Conservation (phyloP, 1,284 basidiomycete species). For the Farysia itapuensis region DNA sequence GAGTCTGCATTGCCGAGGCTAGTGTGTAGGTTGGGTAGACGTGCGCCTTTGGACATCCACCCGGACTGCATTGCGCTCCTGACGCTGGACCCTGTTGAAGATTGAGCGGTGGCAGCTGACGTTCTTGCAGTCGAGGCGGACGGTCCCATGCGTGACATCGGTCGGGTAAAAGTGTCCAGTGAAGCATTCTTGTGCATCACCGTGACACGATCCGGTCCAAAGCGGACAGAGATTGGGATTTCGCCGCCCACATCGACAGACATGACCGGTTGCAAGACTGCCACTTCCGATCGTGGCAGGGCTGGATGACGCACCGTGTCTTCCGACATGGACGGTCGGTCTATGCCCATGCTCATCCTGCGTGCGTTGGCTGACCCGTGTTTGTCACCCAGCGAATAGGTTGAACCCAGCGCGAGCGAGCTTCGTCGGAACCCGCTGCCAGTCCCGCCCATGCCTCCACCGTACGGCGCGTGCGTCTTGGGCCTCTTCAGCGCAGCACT, state of each 20-base stretch:
- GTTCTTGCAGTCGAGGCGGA: constrained; percentile 3
- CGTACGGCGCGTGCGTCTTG: constrained; percentile 27
- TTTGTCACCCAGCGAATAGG: constrained; percentile 30
- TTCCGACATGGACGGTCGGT: constrained; percentile 18
- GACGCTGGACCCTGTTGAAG: neutral
- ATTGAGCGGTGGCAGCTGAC: neutral
- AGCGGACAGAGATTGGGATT: constrained; percentile 14
- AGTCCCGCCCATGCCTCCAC: neutral
- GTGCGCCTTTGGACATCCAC: neutral
- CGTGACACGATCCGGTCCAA: constrained; percentile 17
- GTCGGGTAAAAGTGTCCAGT: constrained; percentile 29
- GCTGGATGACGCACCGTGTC: constrained; percentile 75
- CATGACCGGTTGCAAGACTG: constrained; percentile 84
- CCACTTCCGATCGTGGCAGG: constrained; percentile 82
- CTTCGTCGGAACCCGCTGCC: constrained; percentile 11
- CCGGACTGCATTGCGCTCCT: neutral
- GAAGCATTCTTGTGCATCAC: constrained; percentile 31
- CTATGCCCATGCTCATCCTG: constrained; percentile 3
- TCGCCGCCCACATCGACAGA: constrained; percentile 25
- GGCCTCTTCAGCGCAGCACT: constrained; percentile 41
- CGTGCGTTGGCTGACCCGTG: constrained; percentile 7
- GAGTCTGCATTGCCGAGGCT: too few relatives aligned
- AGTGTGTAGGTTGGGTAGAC: neutral
- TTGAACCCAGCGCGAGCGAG: constrained; percentile 23
- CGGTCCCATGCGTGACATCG: constrained; percentile 7